phyloP scores from a whole-genome alignment of 176 grass and related monocot genomes.

The Eragrostis nindensis region DNA sequence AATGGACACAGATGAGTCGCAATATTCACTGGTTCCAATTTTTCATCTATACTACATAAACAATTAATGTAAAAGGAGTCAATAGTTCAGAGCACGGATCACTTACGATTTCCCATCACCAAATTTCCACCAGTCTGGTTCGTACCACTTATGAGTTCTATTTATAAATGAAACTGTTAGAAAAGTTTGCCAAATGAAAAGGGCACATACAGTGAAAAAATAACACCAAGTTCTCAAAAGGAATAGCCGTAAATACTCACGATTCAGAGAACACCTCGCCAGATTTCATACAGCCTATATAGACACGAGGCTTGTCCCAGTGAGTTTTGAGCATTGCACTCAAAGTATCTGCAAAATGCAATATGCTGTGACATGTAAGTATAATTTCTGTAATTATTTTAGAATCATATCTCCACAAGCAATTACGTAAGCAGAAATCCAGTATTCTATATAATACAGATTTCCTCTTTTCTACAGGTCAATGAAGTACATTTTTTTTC shows the following conservation, averaged over 20 bases:
- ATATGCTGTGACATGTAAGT: slow-evolving; percentile 33
- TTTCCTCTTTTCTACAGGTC: slow-evolving; percentile 21
- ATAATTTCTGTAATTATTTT: slow-evolving; percentile 1
- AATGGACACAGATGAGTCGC: slow-evolving; percentile 40
- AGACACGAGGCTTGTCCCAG: slow-evolving; percentile 84
- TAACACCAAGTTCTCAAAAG: slow-evolving; percentile 23
- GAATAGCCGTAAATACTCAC: slow-evolving; percentile 66
- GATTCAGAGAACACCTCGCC: slow-evolving; percentile 97
- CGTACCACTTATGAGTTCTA: slow-evolving; percentile 96
- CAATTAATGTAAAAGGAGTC: neutral
- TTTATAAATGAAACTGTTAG: slow-evolving; percentile 39
- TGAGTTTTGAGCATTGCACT: slow-evolving; percentile 80
- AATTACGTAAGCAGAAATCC: slow-evolving; percentile 20
- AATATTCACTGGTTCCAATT: slow-evolving; percentile 22
- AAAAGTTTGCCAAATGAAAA: slow-evolving; percentile 37
- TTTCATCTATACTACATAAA: slow-evolving; percentile 28
- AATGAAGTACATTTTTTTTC: neutral
- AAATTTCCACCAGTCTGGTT: slow-evolving; percentile 99
- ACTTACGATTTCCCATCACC: slow-evolving; percentile 98
- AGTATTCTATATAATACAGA: slow-evolving; percentile 5
- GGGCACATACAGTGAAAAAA: slow-evolving; percentile 5
- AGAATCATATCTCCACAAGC: slow-evolving; percentile 33
- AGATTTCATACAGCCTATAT: slow-evolving; percentile 99
- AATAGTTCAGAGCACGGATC: slow-evolving; percentile 23
- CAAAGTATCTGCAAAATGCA: slow-evolving; percentile 79